Evolutionary conservation across 768 basidiomycete species (phyloP), one percentile per base, ranked within the genome.

Genomic region (Mycena polygramma): DNA sequence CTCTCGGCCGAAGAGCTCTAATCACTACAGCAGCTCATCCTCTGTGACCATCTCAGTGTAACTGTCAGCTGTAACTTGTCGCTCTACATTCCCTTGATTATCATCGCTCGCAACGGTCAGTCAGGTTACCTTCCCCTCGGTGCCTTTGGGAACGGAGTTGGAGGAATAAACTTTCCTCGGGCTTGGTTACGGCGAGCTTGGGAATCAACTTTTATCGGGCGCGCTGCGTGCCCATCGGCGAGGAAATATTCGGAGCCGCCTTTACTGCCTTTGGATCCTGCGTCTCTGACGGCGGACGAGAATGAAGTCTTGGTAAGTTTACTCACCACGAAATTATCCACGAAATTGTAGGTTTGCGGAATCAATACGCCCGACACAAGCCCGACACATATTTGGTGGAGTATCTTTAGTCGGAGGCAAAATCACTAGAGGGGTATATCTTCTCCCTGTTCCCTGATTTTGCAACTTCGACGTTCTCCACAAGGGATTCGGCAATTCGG

Each of bases 111-210:
- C 22, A 22, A 5, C 11, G 43, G 4, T 20, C 54, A 49, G 46
- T 49, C 35, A 57, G 20, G 22, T 57, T 49, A 20, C 45, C 55
- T 48, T 65, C 54, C 4, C 63, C 64, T 45, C 54, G 64, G 64
- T 22, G 55, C 64, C 54, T 49, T 57, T 57, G 46, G 36, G 36
- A 7, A 48, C 64, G 64, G 64, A 36, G 30, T 49, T 45, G 45
- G 35, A 15, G 48, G 17, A 10, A 57, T 37, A 65, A 7, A 43
- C 64, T 65, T 65, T 65, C 64, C 64, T 49, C 54, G 64, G 64
- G 35, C 14, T 8, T 62, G 5, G 60, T 15, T 41, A 62, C 10
- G n/a, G 11, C 59, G 48, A 49, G 8, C 22, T 30, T 30, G 30
- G 6, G 30, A 30, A 37, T 19, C 58, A 48, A 48, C 35, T 26